Evolutionary conservation across 108 stramenopile genomes (phyloP), one percentile per base, ranked within the genome.

Genomic region (Licmophora abbreviata): DNA sequence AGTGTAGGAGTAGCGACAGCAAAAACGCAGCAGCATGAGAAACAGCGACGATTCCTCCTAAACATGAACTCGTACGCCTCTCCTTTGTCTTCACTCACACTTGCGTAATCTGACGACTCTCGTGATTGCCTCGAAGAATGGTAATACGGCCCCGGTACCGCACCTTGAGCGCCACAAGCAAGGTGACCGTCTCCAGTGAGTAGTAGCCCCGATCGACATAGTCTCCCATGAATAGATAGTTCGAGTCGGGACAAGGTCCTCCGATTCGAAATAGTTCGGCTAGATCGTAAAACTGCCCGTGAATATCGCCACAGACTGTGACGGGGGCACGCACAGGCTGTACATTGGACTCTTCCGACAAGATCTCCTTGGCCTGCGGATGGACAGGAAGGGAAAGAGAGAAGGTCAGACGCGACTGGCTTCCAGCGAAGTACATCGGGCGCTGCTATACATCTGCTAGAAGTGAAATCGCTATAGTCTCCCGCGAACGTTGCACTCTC

Each of bases 31-130:
- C 11, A 12, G 34, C 12, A 11, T 35, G 34, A 28, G 29, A 32
- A 43, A n/a, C n/a, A n/a, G n/a, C n/a, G n/a, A n/a, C n/a, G n/a
- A n/a, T n/a, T 34, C 23, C 33, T 15, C 45, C 48, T 22, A 9
- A 44, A 11, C 35, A 7, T 4, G 25, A 27, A 7, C 12, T 11
- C 4, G 28, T 41, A 35, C 5, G 8, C 18, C 37, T 5, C 35
- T 32, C 11, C 0, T 30, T 18, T n/a, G 25, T 1, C 37, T 28
- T 20, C 15, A 64, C 69, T 65, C 61, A 76, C 54, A 95, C 94
- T 73, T 95, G 96, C 14, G 96, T 97, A 66, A 97, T 95, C 75
- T 95, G 96, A 32, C 96, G 86, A 60, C 81, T 84, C 64, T 97
- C 96, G 66, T 97, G 96, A 76, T 97, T 97, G 8, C 95, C 95